Base-by-base conservation (phyloP, 257 asterid species). In the Perilla frutescens region DNA sequence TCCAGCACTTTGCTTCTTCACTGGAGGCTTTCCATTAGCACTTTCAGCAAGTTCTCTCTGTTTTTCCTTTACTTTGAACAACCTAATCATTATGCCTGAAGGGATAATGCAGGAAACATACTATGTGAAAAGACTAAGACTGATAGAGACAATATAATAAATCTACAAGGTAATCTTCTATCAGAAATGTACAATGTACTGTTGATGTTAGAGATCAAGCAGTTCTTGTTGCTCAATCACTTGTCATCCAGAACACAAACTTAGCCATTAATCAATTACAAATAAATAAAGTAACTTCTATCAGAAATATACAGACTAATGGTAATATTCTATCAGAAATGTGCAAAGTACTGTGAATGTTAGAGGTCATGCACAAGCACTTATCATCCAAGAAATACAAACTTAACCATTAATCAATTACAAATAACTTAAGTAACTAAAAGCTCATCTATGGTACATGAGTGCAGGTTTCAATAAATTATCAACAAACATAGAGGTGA, bases 1-100 rank as follows among this genome's bases (percentile, higher is more conserved):
- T 73, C 97, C 98, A 78, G 98, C 96, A 84, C 96, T 92, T 80
- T 90, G 97, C 83, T 88, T 92, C 91, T 90, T 90, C 45, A 68
- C 97, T 5, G 58, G 58, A 14, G 58, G 58, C 32, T 53, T 14
- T 11, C 58, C 58, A 53, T 14, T 53, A 53, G 31, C 32, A 15
- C 58, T 53, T 12, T 53, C 58, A 14, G 58, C 32, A 53, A 53
- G 58, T 7, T 53, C 58, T 53, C 58, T 53, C 32, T 15, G 11
- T 53, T 53, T 15, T 20, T 15, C 58, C 32, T 53, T 53, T 14
- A 53, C 58, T 53, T 53, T 53, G 58, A 53, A 53, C 58, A 53
- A 14, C 32, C 32, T 53, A 53, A 14, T 53, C 58, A 53, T 53
- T 32, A 32, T 54, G 12, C 60, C 60, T 54, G 20, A 15, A 20